A percentile compares a stretch with the other conserved stretches of the same genome.
phyloP scores from a whole-genome alignment of 768 basidiomycete species.

The Trichaptum fuscoviolaceum region DNA sequence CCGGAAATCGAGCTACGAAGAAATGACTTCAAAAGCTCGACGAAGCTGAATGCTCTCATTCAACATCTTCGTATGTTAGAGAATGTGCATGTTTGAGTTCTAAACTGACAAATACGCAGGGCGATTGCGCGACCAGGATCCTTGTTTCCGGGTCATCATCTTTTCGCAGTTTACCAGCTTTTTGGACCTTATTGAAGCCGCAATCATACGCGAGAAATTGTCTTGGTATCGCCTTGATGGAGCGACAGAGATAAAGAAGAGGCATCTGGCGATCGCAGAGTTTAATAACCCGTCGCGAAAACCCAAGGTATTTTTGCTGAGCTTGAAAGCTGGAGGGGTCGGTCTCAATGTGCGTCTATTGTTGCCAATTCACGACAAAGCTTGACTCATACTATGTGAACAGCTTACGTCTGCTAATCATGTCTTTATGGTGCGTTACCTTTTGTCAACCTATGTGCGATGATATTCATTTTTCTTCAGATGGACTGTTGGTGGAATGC shows the following conservation, averaged over 20 bases:
- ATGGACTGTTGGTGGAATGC: conserved; percentile 96
- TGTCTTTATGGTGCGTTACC: conserved; percentile 45
- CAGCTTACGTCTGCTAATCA: conserved; percentile 34
- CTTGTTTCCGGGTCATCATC: conserved; percentile 76
- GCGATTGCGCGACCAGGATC: conserved; percentile 63
- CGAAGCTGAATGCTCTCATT: conserved; percentile 83
- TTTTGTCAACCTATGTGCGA: background rate
- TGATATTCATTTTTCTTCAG: conserved; percentile 30
- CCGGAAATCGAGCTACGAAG: conserved; percentile 56
- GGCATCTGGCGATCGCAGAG: conserved; percentile 65
- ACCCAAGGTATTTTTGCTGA: conserved; percentile 73
- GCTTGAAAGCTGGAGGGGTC: conserved; percentile 88
- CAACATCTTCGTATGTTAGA: conserved; percentile 55
- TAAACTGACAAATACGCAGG: conserved; percentile 30
- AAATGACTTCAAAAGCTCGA: conserved; percentile 85
- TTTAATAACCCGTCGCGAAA: conserved; percentile 67
- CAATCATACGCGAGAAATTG: conserved; percentile 63
- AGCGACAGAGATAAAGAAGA: conserved; percentile 82
- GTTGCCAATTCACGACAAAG: background rate
- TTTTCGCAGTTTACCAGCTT: conserved; percentile 92
- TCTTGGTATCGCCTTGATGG: conserved; percentile 85
- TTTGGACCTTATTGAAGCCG: conserved; percentile 72
- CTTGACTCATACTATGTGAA: conserved; percentile 6
- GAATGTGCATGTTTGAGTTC: background rate
- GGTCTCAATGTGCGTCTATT: conserved; percentile 66